Percentiles rank a stretch among this genome's conserved stretches.
Evolutionary conservation across 2,329 filamentous ascomycete genomes (phyloP).

Genomic region (Basipetospora chlamydospora): DNA sequence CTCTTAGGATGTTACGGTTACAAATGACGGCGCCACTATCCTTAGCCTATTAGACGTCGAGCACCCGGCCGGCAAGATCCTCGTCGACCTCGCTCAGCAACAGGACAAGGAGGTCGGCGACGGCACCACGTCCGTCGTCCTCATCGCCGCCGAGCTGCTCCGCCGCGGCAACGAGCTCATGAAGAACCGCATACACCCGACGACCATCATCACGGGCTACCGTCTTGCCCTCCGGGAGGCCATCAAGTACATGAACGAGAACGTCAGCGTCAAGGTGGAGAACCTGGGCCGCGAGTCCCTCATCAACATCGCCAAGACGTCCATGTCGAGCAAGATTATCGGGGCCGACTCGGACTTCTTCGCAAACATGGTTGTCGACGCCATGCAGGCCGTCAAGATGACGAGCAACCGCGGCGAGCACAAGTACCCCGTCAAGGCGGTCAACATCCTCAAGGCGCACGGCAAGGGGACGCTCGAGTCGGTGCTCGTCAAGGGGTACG

Average conservation of each 20-base stretch:
- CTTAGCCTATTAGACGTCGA: slow-evolving; percentile 90
- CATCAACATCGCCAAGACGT: slow-evolving; percentile 91
- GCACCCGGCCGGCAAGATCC: slow-evolving; percentile 94
- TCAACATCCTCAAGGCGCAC: slow-evolving; percentile 97
- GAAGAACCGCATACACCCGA: slow-evolving; percentile 99
- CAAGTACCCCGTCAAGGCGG: slow-evolving; percentile 98
- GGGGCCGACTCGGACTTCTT: slow-evolving; percentile 94
- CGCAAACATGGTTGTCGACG: slow-evolving; percentile 91
- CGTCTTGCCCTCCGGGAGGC: slow-evolving; percentile 88
- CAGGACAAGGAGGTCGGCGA: slow-evolving; percentile 99
- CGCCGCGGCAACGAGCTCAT: slow-evolving; percentile 92
- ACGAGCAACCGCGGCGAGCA: slow-evolving; percentile 79
- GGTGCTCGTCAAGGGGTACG: slow-evolving; percentile 85
- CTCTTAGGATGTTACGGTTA: slow-evolving; percentile 96
- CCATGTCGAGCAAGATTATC: slow-evolving; percentile 99
- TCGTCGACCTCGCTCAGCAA: slow-evolving; percentile 94
- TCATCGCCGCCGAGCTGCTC: slow-evolving; percentile 91
- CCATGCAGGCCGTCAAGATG: slow-evolving; percentile 86
- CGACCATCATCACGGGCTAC: slow-evolving; percentile 98
- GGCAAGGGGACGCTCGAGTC: slow-evolving; percentile 87
- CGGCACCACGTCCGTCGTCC: slow-evolving; percentile 92
- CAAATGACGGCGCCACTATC: slow-evolving; percentile 96
- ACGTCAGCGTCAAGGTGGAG: slow-evolving; percentile 92
- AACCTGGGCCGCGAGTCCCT: slow-evolving; percentile 79
- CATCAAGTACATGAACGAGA: slow-evolving; percentile 97